A percentile compares a stretch with the other conserved stretches of the same genome.
phyloP scores from a whole-genome alignment of 768 basidiomycete species.

The Tylopilus felleus region DNA sequence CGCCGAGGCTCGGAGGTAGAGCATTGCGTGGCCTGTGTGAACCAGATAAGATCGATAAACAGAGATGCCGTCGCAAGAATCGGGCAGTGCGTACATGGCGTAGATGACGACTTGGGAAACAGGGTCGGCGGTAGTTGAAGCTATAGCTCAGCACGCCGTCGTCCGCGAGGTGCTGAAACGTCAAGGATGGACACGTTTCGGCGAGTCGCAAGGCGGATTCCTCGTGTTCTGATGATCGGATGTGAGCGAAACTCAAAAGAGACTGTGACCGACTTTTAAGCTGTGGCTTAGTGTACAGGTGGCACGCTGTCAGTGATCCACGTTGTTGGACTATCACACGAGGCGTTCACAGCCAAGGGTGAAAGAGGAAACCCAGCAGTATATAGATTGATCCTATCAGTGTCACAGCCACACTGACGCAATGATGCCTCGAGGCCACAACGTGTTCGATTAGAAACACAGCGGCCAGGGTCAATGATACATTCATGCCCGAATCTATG shows the following conservation, averaged over 20 bases:
- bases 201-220: conserved; percentile 1
- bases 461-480: neutral
- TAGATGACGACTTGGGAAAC: neutral
- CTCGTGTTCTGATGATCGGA: conserved; percentile 15
- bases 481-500: neutral
- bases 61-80: conserved; percentile 1
- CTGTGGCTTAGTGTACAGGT: neutral
- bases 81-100: conserved; percentile 17
- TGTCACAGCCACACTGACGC: conserved; percentile 16
- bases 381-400: neutral
- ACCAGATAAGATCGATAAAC: neutral
- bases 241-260: neutral
- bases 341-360: neutral
- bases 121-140: conserved; percentile 1
- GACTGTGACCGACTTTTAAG: neutral
- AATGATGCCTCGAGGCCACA: conserved; percentile 23
- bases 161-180: conserved; percentile 2
- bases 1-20: conserved; percentile 27
- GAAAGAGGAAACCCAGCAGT: neutral
- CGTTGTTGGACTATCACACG: conserved; percentile 10
- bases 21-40: conserved; percentile 20
- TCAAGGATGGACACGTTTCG: conserved; percentile 3
- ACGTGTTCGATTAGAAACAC: conserved; percentile 10
- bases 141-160: conserved; percentile 1
- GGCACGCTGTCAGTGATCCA: neutral